Evolutionary conservation across 2,329 filamentous ascomycete species (phyloP), one percentile per base, ranked within the genome.

Genomic region (Neonectria hederae): DNA sequence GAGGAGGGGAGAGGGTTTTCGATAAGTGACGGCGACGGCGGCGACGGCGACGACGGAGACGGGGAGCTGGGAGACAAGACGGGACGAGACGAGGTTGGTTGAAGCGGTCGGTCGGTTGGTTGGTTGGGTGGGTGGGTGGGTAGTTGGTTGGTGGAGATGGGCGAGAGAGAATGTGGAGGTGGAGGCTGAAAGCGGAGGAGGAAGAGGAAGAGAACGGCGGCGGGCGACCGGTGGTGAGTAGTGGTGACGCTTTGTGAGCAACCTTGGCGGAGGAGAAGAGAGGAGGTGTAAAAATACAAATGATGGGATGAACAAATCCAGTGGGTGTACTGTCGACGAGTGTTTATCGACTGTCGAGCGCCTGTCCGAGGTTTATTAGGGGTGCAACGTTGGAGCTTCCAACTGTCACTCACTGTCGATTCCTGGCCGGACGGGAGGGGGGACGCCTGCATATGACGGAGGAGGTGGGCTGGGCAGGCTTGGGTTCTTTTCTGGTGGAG

Each of bases 1-100:
- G 59, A 62, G 55, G 56, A 48, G 54, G 52, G 35, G 62, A 54
- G 51, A 65, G 65, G 60, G 57, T 62, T 68, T 53, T 55, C 51
- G 51, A 62, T 49, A 46, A 56, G 55, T 38, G 42, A 48, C 21
- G 43, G 28, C 53, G 40, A 46, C 8, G 45, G 35, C 46, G 51
- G 45, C 45, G 11, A 52, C 54, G 46, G 51, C 38, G 59, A 51
- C 42, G 49, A 54, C 55, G 48, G 28, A 9, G 54, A 26, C 14
- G 28, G 19, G 6, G 32, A 24, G 26, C 43, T 14, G 46, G 32
- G 35, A 46, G 54, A 28, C 11, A 32, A 42, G 51, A 26, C 40
- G 35, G 30, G 51, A 38, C 19, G 19, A 38, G 17, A 19, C 22
- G 17, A 7, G 42, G 17, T 35, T 48, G 42, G 32, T 40, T 49